phyloP scores from a whole-genome alignment of 257 asterid genomes.

The Handroanthus guayacan region DNA sequence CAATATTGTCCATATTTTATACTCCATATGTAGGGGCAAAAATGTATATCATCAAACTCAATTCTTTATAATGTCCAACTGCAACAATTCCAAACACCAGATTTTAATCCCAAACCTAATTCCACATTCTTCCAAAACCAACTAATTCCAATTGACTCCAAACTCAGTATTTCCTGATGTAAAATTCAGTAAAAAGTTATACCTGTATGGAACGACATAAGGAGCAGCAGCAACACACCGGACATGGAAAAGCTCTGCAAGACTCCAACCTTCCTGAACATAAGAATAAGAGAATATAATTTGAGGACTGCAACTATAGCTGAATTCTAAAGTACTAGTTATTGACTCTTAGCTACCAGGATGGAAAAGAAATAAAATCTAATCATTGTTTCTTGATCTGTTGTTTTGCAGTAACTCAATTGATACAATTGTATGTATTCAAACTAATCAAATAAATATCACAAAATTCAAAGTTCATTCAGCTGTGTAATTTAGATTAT shows the following conservation, averaged over 20 bases:
- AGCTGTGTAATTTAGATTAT: slow-evolving; percentile 12
- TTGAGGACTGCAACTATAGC: neutral
- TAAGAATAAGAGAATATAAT: slow-evolving; percentile 28
- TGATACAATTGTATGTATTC: slow-evolving; percentile 9
- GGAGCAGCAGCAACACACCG: slow-evolving; percentile 92
- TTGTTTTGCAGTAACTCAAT: slow-evolving; percentile 28
- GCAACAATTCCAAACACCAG: slow-evolving; percentile 1
- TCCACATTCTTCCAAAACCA: slow-evolving; percentile 14
- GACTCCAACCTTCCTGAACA: slow-evolving; percentile 96
- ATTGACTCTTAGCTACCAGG: slow-evolving; percentile 18
- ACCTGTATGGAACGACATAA: slow-evolving; percentile 96
- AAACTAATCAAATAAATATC: slow-evolving; percentile 17
- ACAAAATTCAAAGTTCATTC: slow-evolving; percentile 26
- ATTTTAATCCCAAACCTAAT: slow-evolving; percentile 8
- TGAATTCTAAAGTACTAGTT: neutral
- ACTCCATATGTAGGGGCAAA: neutral
- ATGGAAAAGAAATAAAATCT: neutral
- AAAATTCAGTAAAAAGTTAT: slow-evolving; percentile 19
- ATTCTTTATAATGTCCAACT: neutral
- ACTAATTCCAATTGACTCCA: slow-evolving; percentile 12
- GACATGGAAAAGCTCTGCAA: slow-evolving; percentile 87
- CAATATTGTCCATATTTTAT: slow-evolving; percentile 9
- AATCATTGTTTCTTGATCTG: slow-evolving; percentile 18
- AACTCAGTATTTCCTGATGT: slow-evolving; percentile 7
- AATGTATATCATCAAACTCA: neutral